Evolutionary conservation across 352 stramenopile species (phyloP).

Genomic region (Globisporangium orthogonon): DNA sequence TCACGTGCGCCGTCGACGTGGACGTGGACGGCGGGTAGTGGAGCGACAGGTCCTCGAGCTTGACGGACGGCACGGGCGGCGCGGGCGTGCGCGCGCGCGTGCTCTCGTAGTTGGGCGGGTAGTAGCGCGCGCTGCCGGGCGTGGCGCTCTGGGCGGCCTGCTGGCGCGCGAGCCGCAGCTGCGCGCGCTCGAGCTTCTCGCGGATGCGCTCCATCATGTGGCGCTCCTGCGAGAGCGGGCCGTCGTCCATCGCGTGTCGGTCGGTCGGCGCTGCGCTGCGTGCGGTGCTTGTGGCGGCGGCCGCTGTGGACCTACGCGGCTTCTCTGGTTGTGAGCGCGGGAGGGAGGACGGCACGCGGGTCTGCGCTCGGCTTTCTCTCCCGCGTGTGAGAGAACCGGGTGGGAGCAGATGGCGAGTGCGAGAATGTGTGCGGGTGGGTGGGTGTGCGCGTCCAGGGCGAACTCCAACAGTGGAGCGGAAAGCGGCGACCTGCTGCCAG

Average conservation of each 20-base stretch:
- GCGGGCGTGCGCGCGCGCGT: conserved; percentile 2
- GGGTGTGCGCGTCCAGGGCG: too few species aligned
- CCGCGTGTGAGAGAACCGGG: too few species aligned
- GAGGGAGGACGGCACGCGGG: too few species aligned
- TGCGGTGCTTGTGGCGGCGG: background rate
- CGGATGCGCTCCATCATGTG: conserved; percentile 71
- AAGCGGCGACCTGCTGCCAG: too few species aligned
- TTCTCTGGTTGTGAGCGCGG: too few species aligned
- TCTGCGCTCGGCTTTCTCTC: too few species aligned
- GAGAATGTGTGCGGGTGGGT: too few species aligned
- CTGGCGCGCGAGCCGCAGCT: conserved; percentile 40
- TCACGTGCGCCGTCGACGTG: conserved; percentile 2
- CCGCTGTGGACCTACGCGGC: too few species aligned
- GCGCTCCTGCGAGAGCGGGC: conserved; percentile 37
- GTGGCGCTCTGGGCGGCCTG: conserved; percentile 15
- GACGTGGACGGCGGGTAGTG: conserved; percentile 2
- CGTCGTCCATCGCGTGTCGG: background rate
- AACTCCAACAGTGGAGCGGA: too few species aligned
- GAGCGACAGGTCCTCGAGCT: conserved; percentile 26
- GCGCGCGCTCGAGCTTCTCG: conserved; percentile 53
- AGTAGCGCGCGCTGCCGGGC: conserved; percentile 25
- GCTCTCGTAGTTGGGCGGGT: conserved; percentile 25
- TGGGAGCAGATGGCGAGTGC: too few species aligned
- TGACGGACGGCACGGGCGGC: conserved; percentile 28
- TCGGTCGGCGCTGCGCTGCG: background rate